Conservation (phyloP, 2,329 filamentous ascomycete genomes). For the Fusarium chaquense region DNA sequence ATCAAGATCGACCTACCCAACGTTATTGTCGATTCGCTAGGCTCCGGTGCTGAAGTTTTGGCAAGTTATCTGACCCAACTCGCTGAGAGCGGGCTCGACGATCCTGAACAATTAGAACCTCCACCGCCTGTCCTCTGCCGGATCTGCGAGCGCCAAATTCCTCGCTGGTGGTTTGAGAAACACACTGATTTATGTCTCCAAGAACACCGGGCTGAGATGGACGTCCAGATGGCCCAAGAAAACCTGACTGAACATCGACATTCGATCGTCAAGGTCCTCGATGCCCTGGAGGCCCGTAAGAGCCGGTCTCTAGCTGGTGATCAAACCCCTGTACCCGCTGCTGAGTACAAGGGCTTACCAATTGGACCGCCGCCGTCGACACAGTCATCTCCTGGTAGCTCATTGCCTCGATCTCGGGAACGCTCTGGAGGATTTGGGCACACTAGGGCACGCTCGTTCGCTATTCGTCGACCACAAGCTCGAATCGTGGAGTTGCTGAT, state of each 20-base stretch:
- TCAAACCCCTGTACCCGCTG: slow-evolving; percentile 64
- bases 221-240: slow-evolving; percentile 96
- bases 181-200: slow-evolving; percentile 96
- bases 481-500: slow-evolving; percentile 95
- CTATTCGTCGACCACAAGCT: slow-evolving; percentile 87
- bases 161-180: slow-evolving; percentile 99
- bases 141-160: slow-evolving; percentile 97
- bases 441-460: slow-evolving; percentile 86
- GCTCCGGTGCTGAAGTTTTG: slow-evolving; percentile 92
- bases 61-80: slow-evolving; percentile 92
- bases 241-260: slow-evolving; percentile 92
- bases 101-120: slow-evolving; percentile 80
- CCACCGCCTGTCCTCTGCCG: slow-evolving; percentile 93
- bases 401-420: slow-evolving; percentile 78
- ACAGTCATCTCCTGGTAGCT: slow-evolving; percentile 77
- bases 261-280: slow-evolving; percentile 92
- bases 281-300: slow-evolving; percentile 85
- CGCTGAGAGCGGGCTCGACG: slow-evolving; percentile 83
- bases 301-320: slow-evolving; percentile 72
- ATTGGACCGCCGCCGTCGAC: slow-evolving; percentile 83
- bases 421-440: slow-evolving; percentile 84
- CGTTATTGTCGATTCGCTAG: slow-evolving; percentile 90
- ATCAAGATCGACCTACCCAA: slow-evolving; percentile 95
- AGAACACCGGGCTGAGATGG: slow-evolving; percentile 96
- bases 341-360: slow-evolving; percentile 88